phyloP scores from a whole-genome alignment of 306 rosid species.

The Glycyrrhiza uralensis region DNA sequence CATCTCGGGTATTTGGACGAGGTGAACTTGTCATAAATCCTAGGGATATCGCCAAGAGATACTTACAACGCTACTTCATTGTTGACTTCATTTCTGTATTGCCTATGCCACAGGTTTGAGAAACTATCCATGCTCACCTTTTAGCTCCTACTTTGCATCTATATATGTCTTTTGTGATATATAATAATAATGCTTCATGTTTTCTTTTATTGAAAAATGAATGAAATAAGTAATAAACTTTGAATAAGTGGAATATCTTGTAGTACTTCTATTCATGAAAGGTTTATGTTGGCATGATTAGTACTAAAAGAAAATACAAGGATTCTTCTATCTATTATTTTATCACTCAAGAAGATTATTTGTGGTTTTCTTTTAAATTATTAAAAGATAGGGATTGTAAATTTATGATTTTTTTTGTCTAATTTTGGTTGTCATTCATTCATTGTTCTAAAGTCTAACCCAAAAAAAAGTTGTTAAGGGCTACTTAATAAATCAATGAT shows the following conservation, averaged over 20 bases:
- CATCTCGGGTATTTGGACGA: conserved; percentile 89
- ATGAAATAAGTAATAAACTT: neutral
- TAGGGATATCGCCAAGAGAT: conserved; percentile 65
- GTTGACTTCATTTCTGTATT: conserved; percentile 69
- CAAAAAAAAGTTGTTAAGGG: neutral
- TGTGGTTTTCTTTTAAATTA: no score
- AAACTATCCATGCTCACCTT: conserved; percentile 6
- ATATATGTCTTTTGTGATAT: neutral
- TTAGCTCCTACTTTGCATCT: neutral
- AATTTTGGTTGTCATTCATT: no score
- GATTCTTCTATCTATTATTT: neutral
- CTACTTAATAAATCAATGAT: neutral
- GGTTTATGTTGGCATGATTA: neutral
- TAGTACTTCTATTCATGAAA: neutral
- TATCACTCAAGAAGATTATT: neutral
- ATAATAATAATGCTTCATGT: neutral
- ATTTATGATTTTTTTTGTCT: no score
- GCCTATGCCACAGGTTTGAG: conserved; percentile 86
- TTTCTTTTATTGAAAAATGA: neutral
- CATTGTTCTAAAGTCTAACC: no score
- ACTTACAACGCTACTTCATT: conserved; percentile 63
- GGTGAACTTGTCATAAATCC: conserved; percentile 97
- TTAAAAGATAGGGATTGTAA: no score
- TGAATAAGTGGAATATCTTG: no score
- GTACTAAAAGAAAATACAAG: neutral